A percentile compares a stretch with the other conserved stretches of the same genome.
Evolutionary conservation across 2,329 filamentous ascomycete species (phyloP).

Genomic region (Chrysoporthe cubensis): DNA sequence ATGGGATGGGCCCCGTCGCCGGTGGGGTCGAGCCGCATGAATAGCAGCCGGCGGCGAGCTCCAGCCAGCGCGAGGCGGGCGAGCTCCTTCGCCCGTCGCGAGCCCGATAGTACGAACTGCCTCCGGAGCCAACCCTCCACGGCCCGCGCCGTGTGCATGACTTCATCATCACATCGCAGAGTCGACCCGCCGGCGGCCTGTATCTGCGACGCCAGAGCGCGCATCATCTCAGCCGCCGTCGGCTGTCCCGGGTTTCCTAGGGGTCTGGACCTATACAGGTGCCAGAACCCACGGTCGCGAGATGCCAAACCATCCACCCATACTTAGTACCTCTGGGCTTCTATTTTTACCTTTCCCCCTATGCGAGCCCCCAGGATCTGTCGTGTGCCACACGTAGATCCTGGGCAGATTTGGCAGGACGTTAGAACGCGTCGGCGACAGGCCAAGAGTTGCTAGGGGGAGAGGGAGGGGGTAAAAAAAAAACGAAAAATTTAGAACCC

Average conservation of each 20-base stretch:
- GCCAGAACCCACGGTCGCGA: not conserved
- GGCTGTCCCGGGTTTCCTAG: not conserved
- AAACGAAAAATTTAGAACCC: not conserved
- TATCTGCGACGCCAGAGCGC: not conserved
- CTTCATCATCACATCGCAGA: not conserved
- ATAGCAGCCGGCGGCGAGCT: not conserved
- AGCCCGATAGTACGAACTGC: not conserved
- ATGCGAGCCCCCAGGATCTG: not conserved
- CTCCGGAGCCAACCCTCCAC: not conserved
- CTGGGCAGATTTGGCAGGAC: not conserved
- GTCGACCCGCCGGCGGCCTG: not conserved
- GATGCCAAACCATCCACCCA: constrained; percentile 3
- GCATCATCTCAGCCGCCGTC: not conserved
- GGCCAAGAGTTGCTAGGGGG: not conserved
- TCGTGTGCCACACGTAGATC: not conserved
- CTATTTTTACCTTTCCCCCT: constrained; percentile 18
- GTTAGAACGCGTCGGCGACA: not conserved
- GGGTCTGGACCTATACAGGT: not conserved
- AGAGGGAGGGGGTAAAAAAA: not conserved
- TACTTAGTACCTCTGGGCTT: not conserved
- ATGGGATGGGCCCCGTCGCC: not conserved
- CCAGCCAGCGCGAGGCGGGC: not conserved
- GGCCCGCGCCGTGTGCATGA: constrained; percentile 8
- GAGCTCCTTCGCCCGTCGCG: not conserved
- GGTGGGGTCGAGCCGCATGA: not conserved